These are phyloP conservation scores for Hibiscus trionum DNA, from an alignment of 345 rosid species.

Conservation along the genomic window DNA sequence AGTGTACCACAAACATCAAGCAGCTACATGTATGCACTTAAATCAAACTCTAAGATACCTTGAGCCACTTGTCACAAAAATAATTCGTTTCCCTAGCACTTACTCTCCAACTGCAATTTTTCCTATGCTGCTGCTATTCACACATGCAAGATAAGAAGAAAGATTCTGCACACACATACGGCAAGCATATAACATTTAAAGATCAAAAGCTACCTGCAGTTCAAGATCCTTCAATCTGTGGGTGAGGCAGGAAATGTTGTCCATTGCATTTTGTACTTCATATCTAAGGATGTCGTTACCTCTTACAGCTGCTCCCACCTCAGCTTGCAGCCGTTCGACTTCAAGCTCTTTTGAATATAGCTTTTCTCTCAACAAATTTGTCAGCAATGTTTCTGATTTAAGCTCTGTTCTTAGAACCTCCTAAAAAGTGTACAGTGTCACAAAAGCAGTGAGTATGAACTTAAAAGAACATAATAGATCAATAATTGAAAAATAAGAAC, in stretches of 20 bases:
- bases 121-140: no score
- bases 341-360: conserved; percentile 75
- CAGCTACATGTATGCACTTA: not conserved
- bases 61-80: not conserved
- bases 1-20: not conserved
- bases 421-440: conserved; percentile 27
- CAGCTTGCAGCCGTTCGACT: conserved; percentile 77
- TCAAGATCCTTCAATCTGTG: conserved; percentile 75
- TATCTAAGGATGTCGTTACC: conserved; percentile 65
- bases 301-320: conserved; percentile 72
- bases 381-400: conserved; percentile 64
- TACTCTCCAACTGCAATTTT: not conserved
- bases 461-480: not conserved
- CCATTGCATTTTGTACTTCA: conserved; percentile 64
- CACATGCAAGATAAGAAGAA: not conserved
- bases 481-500: not conserved
- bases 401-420: conserved; percentile 52
- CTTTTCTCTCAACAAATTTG: conserved; percentile 72
- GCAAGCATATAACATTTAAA: not conserved
- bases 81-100: not conserved
- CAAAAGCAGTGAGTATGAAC: not conserved
- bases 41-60: conserved; percentile 1
- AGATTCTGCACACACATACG: not conserved
- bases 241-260: conserved; percentile 53
- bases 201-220: conserved; percentile 48